A percentile compares a stretch with the other conserved stretches of the same genome.
phyloP scores from a whole-genome alignment of 75 land plant genomes.

The Cupressus sempervirens region DNA sequence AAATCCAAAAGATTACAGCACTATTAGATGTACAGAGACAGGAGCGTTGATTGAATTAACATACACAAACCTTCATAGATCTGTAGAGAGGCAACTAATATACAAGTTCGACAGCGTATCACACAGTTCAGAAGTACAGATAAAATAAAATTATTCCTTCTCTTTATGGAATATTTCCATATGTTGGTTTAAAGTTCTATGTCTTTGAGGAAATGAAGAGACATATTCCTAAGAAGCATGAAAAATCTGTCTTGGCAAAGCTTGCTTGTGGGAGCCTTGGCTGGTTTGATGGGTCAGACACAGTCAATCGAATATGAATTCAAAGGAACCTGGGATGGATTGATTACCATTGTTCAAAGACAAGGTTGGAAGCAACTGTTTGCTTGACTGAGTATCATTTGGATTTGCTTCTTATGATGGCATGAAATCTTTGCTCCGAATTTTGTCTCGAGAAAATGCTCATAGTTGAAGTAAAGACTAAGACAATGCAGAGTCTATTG shows the following conservation, averaged over 20 bases:
- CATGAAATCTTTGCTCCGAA: slow-evolving; percentile 68
- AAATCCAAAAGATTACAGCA: too few species aligned
- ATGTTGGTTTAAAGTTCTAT: slow-evolving; percentile 94
- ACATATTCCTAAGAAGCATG: slow-evolving; percentile 64
- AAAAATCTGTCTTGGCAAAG: slow-evolving; percentile 46
- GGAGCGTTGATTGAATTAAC: too few species aligned
- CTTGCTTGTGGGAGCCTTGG: slow-evolving; percentile 87
- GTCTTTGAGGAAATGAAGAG: slow-evolving; percentile 77
- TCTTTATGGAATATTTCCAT: slow-evolving; percentile 86
- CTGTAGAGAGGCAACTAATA: too few species aligned
- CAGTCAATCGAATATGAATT: slow-evolving; percentile 21
- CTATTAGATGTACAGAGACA: too few species aligned
- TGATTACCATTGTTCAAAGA: slow-evolving; percentile 42
- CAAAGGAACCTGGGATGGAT: slow-evolving; percentile 65
- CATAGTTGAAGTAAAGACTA: neutral
- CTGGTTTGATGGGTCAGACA: slow-evolving; percentile 92
- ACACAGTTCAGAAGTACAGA: too few species aligned
- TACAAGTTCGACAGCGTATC: too few species aligned
- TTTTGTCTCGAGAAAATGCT: slow-evolving; percentile 43
- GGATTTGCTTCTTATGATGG: slow-evolving; percentile 86
- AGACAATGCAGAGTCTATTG: neutral
- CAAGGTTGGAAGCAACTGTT: slow-evolving; percentile 94
- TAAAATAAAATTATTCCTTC: too few species aligned
- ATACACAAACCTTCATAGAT: too few species aligned
- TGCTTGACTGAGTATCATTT: slow-evolving; percentile 83